Evolutionary conservation across 768 basidiomycete genomes (phyloP).

Genomic region (Favolaschia claudopus): DNA sequence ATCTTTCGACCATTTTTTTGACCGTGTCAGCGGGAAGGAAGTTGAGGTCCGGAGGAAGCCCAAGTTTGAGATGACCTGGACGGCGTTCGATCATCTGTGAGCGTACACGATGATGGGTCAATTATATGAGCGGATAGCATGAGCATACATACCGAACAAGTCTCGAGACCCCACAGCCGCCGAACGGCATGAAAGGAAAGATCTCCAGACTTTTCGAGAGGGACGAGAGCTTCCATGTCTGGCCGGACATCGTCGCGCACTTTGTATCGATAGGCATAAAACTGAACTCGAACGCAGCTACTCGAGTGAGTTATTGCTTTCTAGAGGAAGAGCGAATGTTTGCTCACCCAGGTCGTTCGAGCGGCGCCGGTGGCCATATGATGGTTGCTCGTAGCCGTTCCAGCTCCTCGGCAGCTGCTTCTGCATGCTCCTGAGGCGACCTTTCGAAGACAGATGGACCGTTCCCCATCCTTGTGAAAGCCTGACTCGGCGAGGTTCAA

Average conservation of each 20-base stretch:
- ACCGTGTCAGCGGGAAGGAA: constrained; percentile 4
- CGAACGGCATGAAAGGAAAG: constrained; percentile 13
- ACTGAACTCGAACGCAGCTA: constrained; percentile 15
- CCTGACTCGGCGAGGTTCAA: no score
- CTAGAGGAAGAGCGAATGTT: no score
- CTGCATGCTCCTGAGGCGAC: constrained; percentile 19
- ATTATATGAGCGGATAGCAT: no score
- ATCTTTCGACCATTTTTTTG: constrained; percentile 1
- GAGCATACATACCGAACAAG: not conserved
- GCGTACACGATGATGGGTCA: not conserved
- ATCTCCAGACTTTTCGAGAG: constrained; percentile 6
- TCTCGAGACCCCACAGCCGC: constrained; percentile 23
- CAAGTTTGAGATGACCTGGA: constrained; percentile 9
- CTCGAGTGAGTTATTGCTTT: not conserved
- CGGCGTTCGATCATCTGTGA: constrained; percentile 17
- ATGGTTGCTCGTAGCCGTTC: constrained; percentile 7
- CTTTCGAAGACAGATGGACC: constrained; percentile 7
- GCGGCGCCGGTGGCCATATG: constrained; percentile 11
- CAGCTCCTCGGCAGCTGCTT: not conserved
- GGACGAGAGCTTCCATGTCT: constrained; percentile 15
- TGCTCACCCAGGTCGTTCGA: constrained; percentile 12
- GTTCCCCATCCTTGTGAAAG: constrained; percentile 17
- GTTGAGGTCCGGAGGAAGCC: constrained; percentile 16
- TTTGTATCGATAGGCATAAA: constrained; percentile 11
- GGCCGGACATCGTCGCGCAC: constrained; percentile 18